These are phyloP conservation scores for Piper longum DNA, from an alignment of 164 flowering plant genomes.

Conservation along the genomic window DNA sequence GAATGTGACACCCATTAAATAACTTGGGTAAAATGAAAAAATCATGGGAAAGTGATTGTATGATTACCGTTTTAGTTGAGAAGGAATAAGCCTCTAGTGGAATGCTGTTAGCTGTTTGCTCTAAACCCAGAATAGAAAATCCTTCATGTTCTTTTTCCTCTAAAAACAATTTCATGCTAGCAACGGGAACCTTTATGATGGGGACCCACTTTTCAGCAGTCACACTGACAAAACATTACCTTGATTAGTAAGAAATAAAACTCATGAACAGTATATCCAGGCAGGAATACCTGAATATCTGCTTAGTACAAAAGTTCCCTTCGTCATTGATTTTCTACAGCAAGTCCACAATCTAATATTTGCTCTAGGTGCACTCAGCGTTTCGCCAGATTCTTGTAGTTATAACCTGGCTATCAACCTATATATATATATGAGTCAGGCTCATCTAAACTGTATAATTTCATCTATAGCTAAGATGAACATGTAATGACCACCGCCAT, in stretches of 20 bases:
- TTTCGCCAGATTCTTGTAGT: background rate
- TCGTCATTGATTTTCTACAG: background rate
- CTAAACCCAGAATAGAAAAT: slow-evolving; percentile 80
- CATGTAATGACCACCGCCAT: too few relatives aligned
- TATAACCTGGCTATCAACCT: background rate
- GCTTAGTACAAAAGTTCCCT: background rate
- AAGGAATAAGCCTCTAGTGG: slow-evolving; percentile 63
- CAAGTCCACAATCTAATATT: background rate
- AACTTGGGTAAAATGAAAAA: too few relatives aligned
- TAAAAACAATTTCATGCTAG: slow-evolving; percentile 51
- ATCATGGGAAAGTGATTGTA: background rate
- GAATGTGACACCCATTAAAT: background rate
- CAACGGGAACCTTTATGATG: slow-evolving; percentile 66
- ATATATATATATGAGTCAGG: too few relatives aligned
- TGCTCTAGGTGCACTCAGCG: background rate
- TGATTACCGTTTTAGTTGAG: slow-evolving; percentile 52
- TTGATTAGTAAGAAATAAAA: too few relatives aligned
- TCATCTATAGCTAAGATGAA: too few relatives aligned
- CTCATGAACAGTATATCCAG: too few relatives aligned
- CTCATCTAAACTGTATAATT: too few relatives aligned
- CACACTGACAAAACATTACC: slow-evolving; percentile 40
- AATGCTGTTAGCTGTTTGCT: slow-evolving; percentile 88
- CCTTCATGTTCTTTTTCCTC: slow-evolving; percentile 84
- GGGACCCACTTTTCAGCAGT: slow-evolving; percentile 99
- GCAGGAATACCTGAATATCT: too few relatives aligned